Conservation (phyloP, 2,329 filamentous ascomycete species). For the Beauveria varroae region DNA sequence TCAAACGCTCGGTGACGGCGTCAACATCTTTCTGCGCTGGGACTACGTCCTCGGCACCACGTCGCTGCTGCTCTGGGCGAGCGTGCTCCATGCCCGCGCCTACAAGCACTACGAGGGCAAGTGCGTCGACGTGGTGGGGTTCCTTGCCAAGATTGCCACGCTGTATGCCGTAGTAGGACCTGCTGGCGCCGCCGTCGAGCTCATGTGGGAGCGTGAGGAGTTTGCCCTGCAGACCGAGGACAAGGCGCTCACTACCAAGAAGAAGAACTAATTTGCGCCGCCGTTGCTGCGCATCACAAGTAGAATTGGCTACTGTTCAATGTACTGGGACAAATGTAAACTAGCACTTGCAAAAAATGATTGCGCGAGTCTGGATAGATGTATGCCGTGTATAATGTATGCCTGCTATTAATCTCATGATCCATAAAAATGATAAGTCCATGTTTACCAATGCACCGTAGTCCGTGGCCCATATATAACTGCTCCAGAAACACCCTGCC, state of each 20-base stretch:
- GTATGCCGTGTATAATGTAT: slow-evolving; percentile 5
- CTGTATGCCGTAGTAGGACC: slow-evolving; percentile 13
- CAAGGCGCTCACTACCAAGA: slow-evolving; percentile 1
- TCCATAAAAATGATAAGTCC: neutral
- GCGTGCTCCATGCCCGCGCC: slow-evolving; percentile 12
- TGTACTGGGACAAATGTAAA: neutral
- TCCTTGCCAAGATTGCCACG: slow-evolving; percentile 5
- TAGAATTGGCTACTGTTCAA: neutral
- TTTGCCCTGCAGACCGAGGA: slow-evolving; percentile 11
- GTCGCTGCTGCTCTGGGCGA: slow-evolving; percentile 15
- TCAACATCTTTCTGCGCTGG: slow-evolving; percentile 15
- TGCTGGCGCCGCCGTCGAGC: slow-evolving; percentile 14
- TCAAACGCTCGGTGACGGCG: slow-evolving; percentile 14
- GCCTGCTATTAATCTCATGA: slow-evolving; percentile 2
- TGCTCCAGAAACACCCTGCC: neutral
- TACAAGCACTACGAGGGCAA: slow-evolving; percentile 6
- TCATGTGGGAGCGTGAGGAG: slow-evolving; percentile 19
- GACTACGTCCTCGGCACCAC: slow-evolving; percentile 15
- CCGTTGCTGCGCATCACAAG: neutral
- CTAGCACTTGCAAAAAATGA: neutral
- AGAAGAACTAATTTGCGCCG: neutral
- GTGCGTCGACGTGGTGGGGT: neutral
- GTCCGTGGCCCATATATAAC: neutral
- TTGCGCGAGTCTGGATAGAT: neutral
- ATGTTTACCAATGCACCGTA: neutral